A percentile compares a stretch with the other conserved stretches of the same genome.
Evolutionary conservation across 176 grass and related monocot species (phyloP).

Genomic region (barley (Hordeum vulgare)): DNA sequence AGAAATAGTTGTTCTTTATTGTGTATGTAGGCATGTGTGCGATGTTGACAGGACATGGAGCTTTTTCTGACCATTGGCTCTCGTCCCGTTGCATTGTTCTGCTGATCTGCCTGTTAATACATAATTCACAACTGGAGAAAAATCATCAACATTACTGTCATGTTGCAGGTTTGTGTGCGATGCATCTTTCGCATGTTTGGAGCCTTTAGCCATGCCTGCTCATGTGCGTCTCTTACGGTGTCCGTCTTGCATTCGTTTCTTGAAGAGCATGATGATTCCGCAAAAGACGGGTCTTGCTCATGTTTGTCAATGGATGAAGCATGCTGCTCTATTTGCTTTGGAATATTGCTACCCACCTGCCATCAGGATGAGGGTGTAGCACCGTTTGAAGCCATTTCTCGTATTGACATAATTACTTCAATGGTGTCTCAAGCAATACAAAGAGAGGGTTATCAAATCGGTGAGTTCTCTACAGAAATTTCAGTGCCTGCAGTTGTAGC

Average conservation of each 20-base stretch:
- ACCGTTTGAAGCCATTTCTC: neutral
- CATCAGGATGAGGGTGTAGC: slow-evolving; percentile 12
- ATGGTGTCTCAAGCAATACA: slow-evolving; percentile 47
- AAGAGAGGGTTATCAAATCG: slow-evolving; percentile 49
- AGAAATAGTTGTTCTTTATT: neutral
- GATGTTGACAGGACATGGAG: neutral
- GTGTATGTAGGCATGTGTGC: neutral
- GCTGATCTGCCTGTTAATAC: neutral
- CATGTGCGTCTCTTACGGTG: slow-evolving; percentile 27
- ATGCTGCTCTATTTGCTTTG: slow-evolving; percentile 79
- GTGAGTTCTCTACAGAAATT: slow-evolving; percentile 70
- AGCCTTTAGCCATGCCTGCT: slow-evolving; percentile 21
- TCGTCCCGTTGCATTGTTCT: neutral
- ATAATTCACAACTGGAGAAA: neutral
- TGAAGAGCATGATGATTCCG: slow-evolving; percentile 42
- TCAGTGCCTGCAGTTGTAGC: slow-evolving; percentile 55
- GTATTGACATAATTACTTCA: slow-evolving; percentile 33
- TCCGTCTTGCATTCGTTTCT: slow-evolving; percentile 46
- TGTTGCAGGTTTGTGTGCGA: slow-evolving; percentile 57
- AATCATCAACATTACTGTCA: neutral
- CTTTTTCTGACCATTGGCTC: neutral
- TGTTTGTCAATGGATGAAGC: slow-evolving; percentile 14
- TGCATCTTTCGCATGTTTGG: slow-evolving; percentile 72
- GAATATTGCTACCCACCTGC: slow-evolving; percentile 54
- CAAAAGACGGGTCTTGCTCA: slow-evolving; percentile 16